Evolutionary conservation across 306 rosid genomes (phyloP).

Genomic region (Gleditsia sinensis): DNA sequence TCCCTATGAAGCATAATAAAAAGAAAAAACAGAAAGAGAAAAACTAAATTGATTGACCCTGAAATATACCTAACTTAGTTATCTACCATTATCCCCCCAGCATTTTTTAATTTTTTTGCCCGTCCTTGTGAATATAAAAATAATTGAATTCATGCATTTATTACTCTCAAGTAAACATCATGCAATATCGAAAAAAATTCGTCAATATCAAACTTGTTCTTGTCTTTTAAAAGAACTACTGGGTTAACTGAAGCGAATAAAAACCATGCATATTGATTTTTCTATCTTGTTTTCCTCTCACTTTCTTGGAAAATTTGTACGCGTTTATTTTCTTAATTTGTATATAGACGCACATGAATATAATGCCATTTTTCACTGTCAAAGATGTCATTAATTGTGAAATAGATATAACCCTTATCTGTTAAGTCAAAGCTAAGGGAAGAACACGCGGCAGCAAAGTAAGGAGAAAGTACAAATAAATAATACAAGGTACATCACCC

Average conservation of each 20-base stretch:
- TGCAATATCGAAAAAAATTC: too few relatives aligned
- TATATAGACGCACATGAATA: background rate
- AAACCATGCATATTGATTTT: too few relatives aligned
- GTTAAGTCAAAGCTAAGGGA: background rate
- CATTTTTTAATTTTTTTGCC: background rate
- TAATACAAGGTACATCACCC: background rate
- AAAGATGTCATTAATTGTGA: constrained; percentile 12
- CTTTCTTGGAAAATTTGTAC: background rate
- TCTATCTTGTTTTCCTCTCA: too few relatives aligned
- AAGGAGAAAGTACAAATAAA: background rate
- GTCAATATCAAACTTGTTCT: background rate
- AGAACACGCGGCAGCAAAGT: background rate
- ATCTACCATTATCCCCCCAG: background rate
- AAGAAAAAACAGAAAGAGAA: background rate
- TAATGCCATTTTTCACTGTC: constrained; percentile 15
- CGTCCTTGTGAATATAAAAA: too few relatives aligned
- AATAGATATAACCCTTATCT: background rate
- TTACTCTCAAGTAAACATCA: background rate
- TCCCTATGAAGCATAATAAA: background rate
- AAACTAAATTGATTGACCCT: constrained; percentile 1
- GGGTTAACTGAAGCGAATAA: background rate
- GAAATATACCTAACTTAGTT: constrained; percentile 24
- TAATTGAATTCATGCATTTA: background rate
- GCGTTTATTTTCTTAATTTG: background rate
- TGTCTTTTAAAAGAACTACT: too few relatives aligned